A percentile compares a stretch with the other conserved stretches of the same genome.
These are phyloP conservation scores for Diddensiella transvaalensis DNA, from an alignment of 805 yeast genomes.

Conservation along the genomic window DNA sequence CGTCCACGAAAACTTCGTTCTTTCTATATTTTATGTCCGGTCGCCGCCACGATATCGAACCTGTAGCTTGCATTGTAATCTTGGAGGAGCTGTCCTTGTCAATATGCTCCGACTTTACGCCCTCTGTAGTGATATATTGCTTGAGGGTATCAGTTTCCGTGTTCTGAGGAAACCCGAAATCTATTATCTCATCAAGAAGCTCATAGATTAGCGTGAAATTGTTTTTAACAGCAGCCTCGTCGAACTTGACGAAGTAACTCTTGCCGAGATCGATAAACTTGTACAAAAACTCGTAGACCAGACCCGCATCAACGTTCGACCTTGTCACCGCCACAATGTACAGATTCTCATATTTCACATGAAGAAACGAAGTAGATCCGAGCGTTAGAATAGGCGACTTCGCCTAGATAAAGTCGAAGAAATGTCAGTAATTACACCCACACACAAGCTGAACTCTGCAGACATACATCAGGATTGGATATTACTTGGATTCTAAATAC, in stretches of 20 bases:
- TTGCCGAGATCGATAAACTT: constrained; percentile 54
- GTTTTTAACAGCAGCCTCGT: constrained; percentile 53
- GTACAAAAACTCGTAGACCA: constrained; percentile 74
- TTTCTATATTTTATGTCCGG: constrained; percentile 70
- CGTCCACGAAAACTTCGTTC: constrained; percentile 74
- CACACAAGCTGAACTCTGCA: background rate
- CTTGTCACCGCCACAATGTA: constrained; percentile 90
- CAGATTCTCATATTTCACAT: constrained; percentile 55
- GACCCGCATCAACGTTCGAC: constrained; percentile 79
- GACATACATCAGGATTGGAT: constrained; percentile 49
- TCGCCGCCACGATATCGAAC: constrained; percentile 64
- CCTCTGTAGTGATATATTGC: constrained; percentile 36
- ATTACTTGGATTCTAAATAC: constrained; percentile 92
- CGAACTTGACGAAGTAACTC: constrained; percentile 39
- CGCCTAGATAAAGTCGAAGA: too few relatives aligned
- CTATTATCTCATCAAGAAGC: constrained; percentile 68
- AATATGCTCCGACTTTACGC: constrained; percentile 18
- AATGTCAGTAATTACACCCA: constrained; percentile 3
- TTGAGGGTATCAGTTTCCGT: constrained; percentile 49
- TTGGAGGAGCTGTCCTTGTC: constrained; percentile 22
- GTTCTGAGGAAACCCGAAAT: constrained; percentile 72
- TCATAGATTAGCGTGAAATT: constrained; percentile 73
- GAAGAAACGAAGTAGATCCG: constrained; percentile 89
- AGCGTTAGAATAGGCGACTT: constrained; percentile 74
- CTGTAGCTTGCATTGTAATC: constrained; percentile 37